Evolutionary conservation across 345 rosid species (phyloP), one percentile per base, ranked within the genome.

Genomic region (Rhodomyrtus tomentosa): DNA sequence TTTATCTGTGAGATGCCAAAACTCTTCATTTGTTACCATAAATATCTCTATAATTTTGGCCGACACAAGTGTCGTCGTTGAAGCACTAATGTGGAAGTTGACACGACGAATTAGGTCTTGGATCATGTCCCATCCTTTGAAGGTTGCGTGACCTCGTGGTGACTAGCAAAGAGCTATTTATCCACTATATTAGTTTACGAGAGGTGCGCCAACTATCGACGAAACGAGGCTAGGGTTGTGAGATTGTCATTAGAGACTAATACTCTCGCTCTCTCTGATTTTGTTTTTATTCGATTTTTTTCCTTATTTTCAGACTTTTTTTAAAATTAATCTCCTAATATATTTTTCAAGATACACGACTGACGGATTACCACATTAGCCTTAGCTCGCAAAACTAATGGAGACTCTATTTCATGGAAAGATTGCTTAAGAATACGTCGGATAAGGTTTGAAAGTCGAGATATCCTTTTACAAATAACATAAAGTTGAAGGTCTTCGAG

Each of bases 201-300:
- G 42, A 62, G 74, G 0, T 5, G 40, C 0, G 0, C 74, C 74
- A 3, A 32, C 42, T 29, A 62, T 62, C 0, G 0, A 59, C 7
- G 5, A 7, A 62, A 7, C 1, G 1, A 27, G 9, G 5, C 11
- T 29, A 29, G 42, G 42, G 10, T 59, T 0, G 11, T 1, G 2
- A 29, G 40, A 15, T 29, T 29, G 42, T 7, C 20, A 62, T 29
- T 20, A 16, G 0, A 0, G 10, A 42, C 42, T 16, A 29, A 62
- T 62, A 40, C 11, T 16, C 22, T 1, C 0, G 10, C 10, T 29
- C 24, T 62, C 24, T 62, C 32, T 62, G 74, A 32, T 29, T 62
- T 62, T 22, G 22, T 62, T 29, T 62, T 29, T 6, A 62, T 62
- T 32, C 15, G 11, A 50, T 62, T 15, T 15, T 3, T 62, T 29